Conservation (phyloP, 1,139 yeast genomes). For the Pichia inconspicua region DNA sequence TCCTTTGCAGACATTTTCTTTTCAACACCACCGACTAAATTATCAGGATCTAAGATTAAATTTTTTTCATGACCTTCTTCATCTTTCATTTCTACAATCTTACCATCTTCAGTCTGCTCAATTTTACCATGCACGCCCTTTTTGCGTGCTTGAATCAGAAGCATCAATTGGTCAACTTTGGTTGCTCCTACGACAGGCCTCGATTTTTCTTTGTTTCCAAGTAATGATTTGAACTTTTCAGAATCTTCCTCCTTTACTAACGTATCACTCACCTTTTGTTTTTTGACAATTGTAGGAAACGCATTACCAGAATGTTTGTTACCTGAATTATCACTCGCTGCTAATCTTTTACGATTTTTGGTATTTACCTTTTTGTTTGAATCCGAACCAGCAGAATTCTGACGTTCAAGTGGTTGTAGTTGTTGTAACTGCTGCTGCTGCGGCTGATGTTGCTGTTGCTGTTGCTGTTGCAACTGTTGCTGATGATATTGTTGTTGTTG, state of each 20-base stretch:
- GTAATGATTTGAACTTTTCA: constrained; percentile 15
- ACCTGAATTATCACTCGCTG: not conserved
- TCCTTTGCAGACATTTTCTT: constrained; percentile 45
- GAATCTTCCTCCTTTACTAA: no score
- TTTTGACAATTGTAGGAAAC: not conserved
- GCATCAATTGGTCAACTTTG: constrained; percentile 81
- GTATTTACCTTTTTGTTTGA: not conserved
- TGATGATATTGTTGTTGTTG: constrained; percentile 16
- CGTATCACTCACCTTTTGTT: not conserved
- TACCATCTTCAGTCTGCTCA: constrained; percentile 58
- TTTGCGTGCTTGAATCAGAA: constrained; percentile 80
- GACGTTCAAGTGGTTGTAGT: not conserved
- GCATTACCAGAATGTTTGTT: not conserved
- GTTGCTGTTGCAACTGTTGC: constrained; percentile 10
- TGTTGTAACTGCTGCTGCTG: constrained; percentile 4
- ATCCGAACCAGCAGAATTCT: not conserved
- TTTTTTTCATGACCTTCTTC: constrained; percentile 6
- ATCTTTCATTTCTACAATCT: constrained; percentile 22
- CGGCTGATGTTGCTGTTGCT: constrained; percentile 4
- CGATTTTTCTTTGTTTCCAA: constrained; percentile 42
- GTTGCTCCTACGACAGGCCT: constrained; percentile 77
- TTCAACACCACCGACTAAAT: constrained; percentile 77
- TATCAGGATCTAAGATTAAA: constrained; percentile 54
- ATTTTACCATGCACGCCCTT: constrained; percentile 60
- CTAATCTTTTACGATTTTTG: not conserved